phyloP scores from a whole-genome alignment of 2,329 filamentous ascomycete genomes.

The Xenosphaeropsis pyriputrescens region DNA sequence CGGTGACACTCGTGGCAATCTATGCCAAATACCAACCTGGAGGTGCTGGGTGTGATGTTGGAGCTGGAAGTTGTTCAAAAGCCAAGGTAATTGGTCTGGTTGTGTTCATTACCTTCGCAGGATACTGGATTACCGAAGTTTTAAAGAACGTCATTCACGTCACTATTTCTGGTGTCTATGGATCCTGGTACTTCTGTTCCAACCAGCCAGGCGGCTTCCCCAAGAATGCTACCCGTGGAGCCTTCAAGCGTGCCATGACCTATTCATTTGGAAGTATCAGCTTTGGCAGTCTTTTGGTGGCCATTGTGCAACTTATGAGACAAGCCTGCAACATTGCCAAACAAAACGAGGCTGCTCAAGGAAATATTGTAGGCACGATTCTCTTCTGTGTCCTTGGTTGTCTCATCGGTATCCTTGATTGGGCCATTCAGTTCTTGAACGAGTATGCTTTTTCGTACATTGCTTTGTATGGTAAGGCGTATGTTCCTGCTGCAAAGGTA shows the following conservation, averaged over 20 bases:
- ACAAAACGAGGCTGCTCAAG: conserved; percentile 45
- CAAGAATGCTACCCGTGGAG: conserved; percentile 66
- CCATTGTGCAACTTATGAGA: conserved; percentile 72
- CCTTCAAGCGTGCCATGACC: conserved; percentile 66
- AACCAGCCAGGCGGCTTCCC: conserved; percentile 51
- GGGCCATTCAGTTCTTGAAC: conserved; percentile 81
- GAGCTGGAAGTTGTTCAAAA: conserved; percentile 42
- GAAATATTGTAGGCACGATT: conserved; percentile 52
- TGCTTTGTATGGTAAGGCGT: conserved; percentile 80
- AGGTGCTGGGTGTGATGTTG: conserved; percentile 26
- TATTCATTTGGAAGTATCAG: conserved; percentile 89
- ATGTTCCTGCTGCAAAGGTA: conserved; percentile 72
- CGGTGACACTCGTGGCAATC: conserved; percentile 71
- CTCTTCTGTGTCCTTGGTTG: conserved; percentile 66
- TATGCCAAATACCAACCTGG: conserved; percentile 72
- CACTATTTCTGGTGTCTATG: conserved; percentile 77
- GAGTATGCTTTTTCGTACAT: conserved; percentile 89
- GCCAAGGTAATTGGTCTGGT: conserved; percentile 73
- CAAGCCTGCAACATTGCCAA: conserved; percentile 71
- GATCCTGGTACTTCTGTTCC: conserved; percentile 79
- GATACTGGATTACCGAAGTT: conserved; percentile 90
- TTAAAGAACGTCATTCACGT: conserved; percentile 89
- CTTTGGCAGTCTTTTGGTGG: conserved; percentile 72
- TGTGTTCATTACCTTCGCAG: conserved; percentile 78
- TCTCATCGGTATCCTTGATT: conserved; percentile 64